Conservation (phyloP, 371 early-diverging fungal genomes). For the Zychaea mexicana region DNA sequence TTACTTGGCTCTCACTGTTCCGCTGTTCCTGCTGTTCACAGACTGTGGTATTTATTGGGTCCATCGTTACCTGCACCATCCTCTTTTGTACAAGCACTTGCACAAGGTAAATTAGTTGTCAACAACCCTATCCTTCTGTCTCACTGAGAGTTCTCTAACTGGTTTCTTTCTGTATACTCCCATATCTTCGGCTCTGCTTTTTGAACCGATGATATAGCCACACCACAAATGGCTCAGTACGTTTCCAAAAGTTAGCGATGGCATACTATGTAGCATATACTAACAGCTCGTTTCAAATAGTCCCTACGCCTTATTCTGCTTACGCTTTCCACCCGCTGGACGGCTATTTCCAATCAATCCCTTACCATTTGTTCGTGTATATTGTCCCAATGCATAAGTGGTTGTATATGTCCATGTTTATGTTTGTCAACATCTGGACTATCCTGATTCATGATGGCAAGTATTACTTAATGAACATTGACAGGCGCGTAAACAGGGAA, state of each 20-base stretch:
- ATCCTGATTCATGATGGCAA: constrained; percentile 96
- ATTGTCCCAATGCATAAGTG: constrained; percentile 90
- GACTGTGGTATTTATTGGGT: constrained; percentile 95
- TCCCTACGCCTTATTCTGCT: constrained; percentile 94
- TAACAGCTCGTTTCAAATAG: constrained; percentile 27
- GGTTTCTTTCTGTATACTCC: no score
- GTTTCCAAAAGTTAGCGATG: neutral
- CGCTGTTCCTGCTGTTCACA: constrained; percentile 86
- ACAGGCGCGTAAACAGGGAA: no score
- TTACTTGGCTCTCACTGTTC: constrained; percentile 69
- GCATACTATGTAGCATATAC: neutral
- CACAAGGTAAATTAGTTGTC: constrained; percentile 87
- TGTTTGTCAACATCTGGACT: constrained; percentile 94
- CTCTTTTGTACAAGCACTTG: constrained; percentile 78
- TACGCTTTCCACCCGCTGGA: constrained; percentile 95
- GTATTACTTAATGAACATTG: neutral
- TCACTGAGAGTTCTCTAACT: no score
- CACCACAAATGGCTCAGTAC: constrained; percentile 60
- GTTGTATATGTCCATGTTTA: constrained; percentile 82
- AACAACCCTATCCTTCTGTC: no score
- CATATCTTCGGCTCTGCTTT: neutral
- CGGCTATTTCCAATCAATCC: constrained; percentile 91
- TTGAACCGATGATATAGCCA: constrained; percentile 26
- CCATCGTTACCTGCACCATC: constrained; percentile 90
- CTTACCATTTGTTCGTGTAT: constrained; percentile 90